Evolutionary conservation across 2,329 filamentous ascomycete species (phyloP), one percentile per base, ranked within the genome.

Genomic region (Colletotrichum siamense): DNA sequence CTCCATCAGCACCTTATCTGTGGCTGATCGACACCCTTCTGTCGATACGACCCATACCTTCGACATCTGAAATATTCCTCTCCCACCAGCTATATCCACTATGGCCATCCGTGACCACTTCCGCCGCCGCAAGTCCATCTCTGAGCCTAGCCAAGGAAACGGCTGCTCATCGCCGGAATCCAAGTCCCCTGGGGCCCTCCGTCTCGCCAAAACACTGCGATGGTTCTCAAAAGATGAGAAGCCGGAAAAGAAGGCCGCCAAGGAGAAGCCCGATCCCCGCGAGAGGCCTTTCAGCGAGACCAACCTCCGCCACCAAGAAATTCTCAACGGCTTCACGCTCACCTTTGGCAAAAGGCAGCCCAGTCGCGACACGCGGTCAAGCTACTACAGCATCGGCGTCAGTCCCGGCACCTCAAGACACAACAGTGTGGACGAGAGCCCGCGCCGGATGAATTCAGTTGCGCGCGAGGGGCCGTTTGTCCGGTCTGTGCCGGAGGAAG

Each of bases 221-320:
- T 78, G 77, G 77, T 72, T 73, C 44, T 78, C 65, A 63, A 82
- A 82, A 75, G 82, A 82, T n/a, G 80, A 81, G 66, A 82, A 81
- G 76, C 74, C 78, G 57, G 83, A 82, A 80, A 78, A 73, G 62
- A 81, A 75, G 22, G 62, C 67, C 77, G 80, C 79, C 75, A 81
- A 80, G 71, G 68, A 78, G 59, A 79, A 76, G 76, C 76, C 78
- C 62, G 77, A 89, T 79, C 87, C 87, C 8, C 85, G 86, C 81
- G 86, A 88, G 81, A 83, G 85, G 78, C 86, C 86, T 30, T 82
- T 88, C 66, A 88, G 86, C 10, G 82, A 85, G 72, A 83, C 86
- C 69, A 89, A 89, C 80, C 82, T 88, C 22, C 82, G 84, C 71
- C 86, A 89, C 79, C 88, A 88, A 79, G 85, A 88, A 81, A 83